Base-by-base conservation (phyloP, 2,329 filamentous ascomycete genomes). In the Emericellopsis atlantica region DNA sequence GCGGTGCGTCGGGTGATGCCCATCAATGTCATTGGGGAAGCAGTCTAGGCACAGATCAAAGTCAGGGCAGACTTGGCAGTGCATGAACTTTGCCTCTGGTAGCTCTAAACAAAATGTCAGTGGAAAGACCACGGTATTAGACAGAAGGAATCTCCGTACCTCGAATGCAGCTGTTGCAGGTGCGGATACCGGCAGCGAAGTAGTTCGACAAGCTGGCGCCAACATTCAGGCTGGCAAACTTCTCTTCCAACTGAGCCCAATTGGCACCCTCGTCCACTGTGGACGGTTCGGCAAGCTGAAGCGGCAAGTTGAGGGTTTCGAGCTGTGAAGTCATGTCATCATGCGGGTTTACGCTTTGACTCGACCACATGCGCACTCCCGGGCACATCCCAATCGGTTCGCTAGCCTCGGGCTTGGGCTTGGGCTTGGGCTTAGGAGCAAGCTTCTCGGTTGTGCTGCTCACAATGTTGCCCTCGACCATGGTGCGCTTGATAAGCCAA, bases 401-500 rank as follows among this genome's bases (percentile, higher is more conserved):
- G 18, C 18, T 21, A 21, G 18, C 44, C 40, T 53, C 46, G 7
- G 47, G 43, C 49, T 55, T 54, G n/a, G 44, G 43, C 49, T 55
- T 54, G n/a, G 44, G 40, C 26, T 46, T 44, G 22, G 45, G 36
- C 45, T 54, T 51, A 42, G 84, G 79, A 32, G 76, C 69, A 44
- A 94, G 71, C 21, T 73, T 84, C 63, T 94, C 85, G 1, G 89
- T 95, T 18, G 76, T 86, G 69, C 89, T 95, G 61, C 79, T 86
- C 49, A 86, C 74, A 43, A 95, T 80, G 47, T 77, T 70, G 39
- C 89, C 90, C 44, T 88, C 74, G 53, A 81, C 72, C 46, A 95
- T 76, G 47, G 77, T 79, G 44, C 92, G 82, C 75, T 94, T 95
- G 60, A 96, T 90, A 61, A 98, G 70, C 89, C 88, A 95, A 65